A percentile compares a stretch with the other conserved stretches of the same genome.
These are phyloP conservation scores for Nakataea oryzae DNA, from an alignment of 2,329 filamentous ascomycete genomes.

Conservation along the genomic window DNA sequence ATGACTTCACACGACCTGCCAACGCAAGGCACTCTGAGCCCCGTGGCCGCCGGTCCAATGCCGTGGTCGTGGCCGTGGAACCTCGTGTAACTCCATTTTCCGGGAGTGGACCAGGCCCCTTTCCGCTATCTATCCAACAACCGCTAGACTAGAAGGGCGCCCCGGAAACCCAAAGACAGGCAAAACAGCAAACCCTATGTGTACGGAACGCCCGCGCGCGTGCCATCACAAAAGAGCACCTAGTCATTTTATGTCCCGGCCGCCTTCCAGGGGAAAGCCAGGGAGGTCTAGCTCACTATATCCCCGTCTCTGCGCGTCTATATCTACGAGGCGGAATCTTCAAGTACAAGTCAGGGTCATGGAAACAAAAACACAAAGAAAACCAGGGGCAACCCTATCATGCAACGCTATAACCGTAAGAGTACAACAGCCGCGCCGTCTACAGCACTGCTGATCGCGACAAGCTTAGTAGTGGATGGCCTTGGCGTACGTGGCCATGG, in stretches of 20 bases:
- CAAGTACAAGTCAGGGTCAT: background rate
- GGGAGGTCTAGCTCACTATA: background rate
- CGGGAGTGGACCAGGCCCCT: background rate
- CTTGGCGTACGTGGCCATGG: constrained; percentile 93
- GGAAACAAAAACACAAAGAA: background rate
- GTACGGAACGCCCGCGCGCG: background rate
- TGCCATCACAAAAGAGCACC: background rate
- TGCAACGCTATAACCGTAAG: constrained; percentile 2
- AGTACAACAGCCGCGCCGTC: constrained; percentile 1
- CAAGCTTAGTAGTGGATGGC: constrained; percentile 78
- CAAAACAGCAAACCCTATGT: background rate
- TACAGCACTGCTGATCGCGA: background rate
- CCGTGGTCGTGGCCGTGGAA: background rate
- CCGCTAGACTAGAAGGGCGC: background rate
- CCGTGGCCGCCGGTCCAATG: background rate
- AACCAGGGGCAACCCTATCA: constrained; percentile 1
- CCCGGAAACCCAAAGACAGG: background rate
- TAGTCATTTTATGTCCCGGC: background rate
- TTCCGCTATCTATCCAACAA: background rate
- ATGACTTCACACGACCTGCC: background rate
- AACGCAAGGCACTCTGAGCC: background rate
- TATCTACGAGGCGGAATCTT: background rate
- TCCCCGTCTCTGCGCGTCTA: background rate
- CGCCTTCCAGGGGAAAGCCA: background rate
- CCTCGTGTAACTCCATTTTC: background rate